Percentiles rank a stretch among this genome's conserved stretches.
These are phyloP conservation scores for Aspergillus piperis DNA, from an alignment of 2,329 filamentous ascomycete genomes.

Conservation along the genomic window DNA sequence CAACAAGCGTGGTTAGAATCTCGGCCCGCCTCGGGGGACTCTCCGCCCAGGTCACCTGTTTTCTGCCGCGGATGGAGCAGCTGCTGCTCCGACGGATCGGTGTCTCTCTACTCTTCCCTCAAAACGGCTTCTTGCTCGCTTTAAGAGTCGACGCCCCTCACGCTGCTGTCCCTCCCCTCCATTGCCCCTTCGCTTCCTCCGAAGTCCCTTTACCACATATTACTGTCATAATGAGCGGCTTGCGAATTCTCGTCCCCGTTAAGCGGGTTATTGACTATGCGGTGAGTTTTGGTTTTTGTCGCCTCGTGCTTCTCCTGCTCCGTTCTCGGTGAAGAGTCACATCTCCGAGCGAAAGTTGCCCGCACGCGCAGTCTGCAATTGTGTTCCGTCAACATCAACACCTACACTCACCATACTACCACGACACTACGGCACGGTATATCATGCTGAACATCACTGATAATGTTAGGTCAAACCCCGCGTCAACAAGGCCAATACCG, in stretches of 20 bases:
- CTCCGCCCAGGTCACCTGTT: conserved; percentile 33
- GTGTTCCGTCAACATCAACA: background rate
- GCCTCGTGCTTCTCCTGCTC: conserved; percentile 12
- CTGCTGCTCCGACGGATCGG: conserved; percentile 24
- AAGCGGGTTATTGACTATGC: conserved; percentile 88
- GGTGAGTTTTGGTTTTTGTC: conserved; percentile 51
- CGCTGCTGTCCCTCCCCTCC: background rate
- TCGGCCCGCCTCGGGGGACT: conserved; percentile 38
- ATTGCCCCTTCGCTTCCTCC: conserved; percentile 11
- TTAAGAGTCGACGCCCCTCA: background rate
- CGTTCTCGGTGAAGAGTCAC: conserved; percentile 23
- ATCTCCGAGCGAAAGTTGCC: background rate
- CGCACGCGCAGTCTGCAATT: background rate
- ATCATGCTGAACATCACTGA: background rate
- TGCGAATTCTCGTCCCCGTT: conserved; percentile 76
- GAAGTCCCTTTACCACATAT: conserved; percentile 5
- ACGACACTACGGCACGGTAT: background rate
- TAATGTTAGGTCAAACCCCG: conserved; percentile 64
- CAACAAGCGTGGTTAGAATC: conserved; percentile 21
- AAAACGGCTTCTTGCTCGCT: conserved; percentile 5
- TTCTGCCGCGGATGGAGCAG: conserved; percentile 18
- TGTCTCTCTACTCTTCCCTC: conserved; percentile 9
- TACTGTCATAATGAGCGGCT: conserved; percentile 45
- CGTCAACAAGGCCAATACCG: conserved; percentile 73
- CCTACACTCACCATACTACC: background rate